A percentile compares a stretch with the other conserved stretches of the same genome.
Conservation (phyloP, 1,284 basidiomycete genomes). For the Trametes pubescens region DNA sequence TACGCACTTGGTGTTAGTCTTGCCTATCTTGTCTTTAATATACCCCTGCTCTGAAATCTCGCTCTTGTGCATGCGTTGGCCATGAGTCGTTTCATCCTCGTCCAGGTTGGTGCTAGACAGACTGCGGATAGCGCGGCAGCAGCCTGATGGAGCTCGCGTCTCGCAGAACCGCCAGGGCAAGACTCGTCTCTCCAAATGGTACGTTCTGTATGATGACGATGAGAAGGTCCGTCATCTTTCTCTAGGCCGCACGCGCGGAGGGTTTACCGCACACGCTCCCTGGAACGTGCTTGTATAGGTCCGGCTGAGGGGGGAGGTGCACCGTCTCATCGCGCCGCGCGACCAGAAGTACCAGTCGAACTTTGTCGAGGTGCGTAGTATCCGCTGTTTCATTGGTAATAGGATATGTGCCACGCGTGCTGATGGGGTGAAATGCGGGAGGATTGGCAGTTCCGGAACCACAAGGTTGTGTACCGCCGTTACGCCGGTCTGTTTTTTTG, state of each 20-base stretch:
- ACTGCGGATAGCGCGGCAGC: not conserved
- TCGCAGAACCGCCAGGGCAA: constrained; percentile 95
- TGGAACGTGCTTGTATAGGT: constrained; percentile 62
- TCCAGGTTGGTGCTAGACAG: constrained; percentile 65
- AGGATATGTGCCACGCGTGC: not conserved
- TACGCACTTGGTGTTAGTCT: not conserved
- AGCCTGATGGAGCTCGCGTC: not conserved
- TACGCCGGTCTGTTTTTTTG: constrained; percentile 99
- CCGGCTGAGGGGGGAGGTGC: constrained; percentile 93
- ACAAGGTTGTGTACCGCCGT: constrained; percentile 94
- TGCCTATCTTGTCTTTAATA: not conserved
- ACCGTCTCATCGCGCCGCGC: constrained; percentile 93
- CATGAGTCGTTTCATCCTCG: constrained; percentile 95
- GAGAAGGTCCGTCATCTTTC: constrained; percentile 75
- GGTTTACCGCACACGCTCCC: not conserved
- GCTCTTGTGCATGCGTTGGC: too few species aligned
- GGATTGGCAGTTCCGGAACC: constrained; percentile 83
- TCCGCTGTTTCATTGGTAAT: constrained; percentile 2
- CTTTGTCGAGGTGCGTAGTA: constrained; percentile 88
- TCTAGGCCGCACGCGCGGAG: not conserved
- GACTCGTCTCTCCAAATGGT: constrained; percentile 97
- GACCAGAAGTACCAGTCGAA: constrained; percentile 99
- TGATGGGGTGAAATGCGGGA: not conserved
- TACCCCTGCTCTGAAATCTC: not conserved
- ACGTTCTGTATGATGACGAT: constrained; percentile 94